These are phyloP conservation scores for Collariella sp. DNA, from an alignment of 495 filamentous ascomycete genomes.

Conservation along the genomic window DNA sequence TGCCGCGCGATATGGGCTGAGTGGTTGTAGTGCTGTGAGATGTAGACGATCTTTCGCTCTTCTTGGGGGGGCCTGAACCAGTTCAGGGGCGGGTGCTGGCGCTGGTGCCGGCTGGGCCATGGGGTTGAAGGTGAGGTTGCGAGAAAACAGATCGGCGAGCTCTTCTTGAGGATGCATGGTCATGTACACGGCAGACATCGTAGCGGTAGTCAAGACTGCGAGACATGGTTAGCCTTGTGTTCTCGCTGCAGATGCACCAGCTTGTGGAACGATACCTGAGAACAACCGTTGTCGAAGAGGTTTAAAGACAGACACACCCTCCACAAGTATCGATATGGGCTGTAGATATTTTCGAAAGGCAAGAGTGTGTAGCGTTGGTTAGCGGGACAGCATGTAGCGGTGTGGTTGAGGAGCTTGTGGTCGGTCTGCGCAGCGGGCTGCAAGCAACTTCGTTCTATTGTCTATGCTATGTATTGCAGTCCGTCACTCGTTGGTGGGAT, in stretches of 20 bases:
- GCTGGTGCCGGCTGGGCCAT: slow-evolving; percentile 20
- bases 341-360: no score
- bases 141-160: slow-evolving; percentile 57
- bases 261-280: not conserved
- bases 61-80: slow-evolving; percentile 20
- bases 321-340: no score
- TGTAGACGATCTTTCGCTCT: slow-evolving; percentile 46
- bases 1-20: slow-evolving; percentile 47
- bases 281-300: not conserved
- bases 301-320: no score
- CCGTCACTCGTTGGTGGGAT: not conserved
- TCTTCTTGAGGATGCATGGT: slow-evolving; percentile 53
- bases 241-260: not conserved
- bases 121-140: slow-evolving; percentile 49
- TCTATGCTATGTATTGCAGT: slow-evolving; percentile 46
- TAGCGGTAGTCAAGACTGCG: slow-evolving; percentile 7
- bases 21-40: slow-evolving; percentile 70
- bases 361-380: slow-evolving; percentile 5
- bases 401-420: slow-evolving; percentile 10
- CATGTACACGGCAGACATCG: slow-evolving; percentile 32
- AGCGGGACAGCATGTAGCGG: slow-evolving; percentile 17
- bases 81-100: slow-evolving; percentile 22
- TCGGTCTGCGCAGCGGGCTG: slow-evolving; percentile 28
- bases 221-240: slow-evolving; percentile 6
- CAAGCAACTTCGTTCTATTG: slow-evolving; percentile 42